These are phyloP conservation scores for Bruguiera parviflora DNA, from an alignment of 345 rosid genomes.

Conservation along the genomic window DNA sequence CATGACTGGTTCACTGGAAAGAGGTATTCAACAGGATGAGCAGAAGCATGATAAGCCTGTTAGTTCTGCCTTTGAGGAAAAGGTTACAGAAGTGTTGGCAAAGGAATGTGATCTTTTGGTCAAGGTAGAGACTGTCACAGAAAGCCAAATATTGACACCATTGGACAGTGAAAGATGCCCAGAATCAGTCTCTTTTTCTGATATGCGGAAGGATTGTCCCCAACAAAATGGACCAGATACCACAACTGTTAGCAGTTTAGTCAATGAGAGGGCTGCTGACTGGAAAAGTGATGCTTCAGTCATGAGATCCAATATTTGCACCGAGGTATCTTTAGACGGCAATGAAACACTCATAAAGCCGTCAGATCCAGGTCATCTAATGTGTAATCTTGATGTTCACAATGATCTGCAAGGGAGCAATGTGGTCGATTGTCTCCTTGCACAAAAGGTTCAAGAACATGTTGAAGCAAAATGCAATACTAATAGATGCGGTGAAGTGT, in stretches of 20 bases:
- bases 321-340: slow-evolving; percentile 19
- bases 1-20: slow-evolving; percentile 14
- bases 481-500: slow-evolving; percentile 8
- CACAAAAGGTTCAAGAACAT: slow-evolving; percentile 20
- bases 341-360: slow-evolving; percentile 16
- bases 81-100: slow-evolving; percentile 15
- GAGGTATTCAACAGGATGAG: slow-evolving; percentile 18
- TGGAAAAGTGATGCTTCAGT: slow-evolving; percentile 20
- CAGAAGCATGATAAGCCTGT: slow-evolving; percentile 19
- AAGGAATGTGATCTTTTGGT: slow-evolving; percentile 13
- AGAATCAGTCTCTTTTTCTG: neutral
- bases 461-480: slow-evolving; percentile 15
- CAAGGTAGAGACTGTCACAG: slow-evolving; percentile 13
- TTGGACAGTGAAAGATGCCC: slow-evolving; percentile 6
- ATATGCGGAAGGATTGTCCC: neutral
- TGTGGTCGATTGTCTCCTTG: slow-evolving; percentile 19
- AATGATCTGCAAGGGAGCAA: slow-evolving; percentile 14
- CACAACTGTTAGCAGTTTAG: slow-evolving; percentile 4
- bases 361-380: slow-evolving; percentile 15
- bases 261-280: neutral
- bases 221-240: slow-evolving; percentile 4
- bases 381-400: slow-evolving; percentile 13
- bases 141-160: slow-evolving; percentile 18
- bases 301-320: slow-evolving; percentile 21
- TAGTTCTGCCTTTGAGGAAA: slow-evolving; percentile 15